Evolutionary conservation across 257 asterid species (phyloP).

Genomic region (Henckelia pumila): DNA sequence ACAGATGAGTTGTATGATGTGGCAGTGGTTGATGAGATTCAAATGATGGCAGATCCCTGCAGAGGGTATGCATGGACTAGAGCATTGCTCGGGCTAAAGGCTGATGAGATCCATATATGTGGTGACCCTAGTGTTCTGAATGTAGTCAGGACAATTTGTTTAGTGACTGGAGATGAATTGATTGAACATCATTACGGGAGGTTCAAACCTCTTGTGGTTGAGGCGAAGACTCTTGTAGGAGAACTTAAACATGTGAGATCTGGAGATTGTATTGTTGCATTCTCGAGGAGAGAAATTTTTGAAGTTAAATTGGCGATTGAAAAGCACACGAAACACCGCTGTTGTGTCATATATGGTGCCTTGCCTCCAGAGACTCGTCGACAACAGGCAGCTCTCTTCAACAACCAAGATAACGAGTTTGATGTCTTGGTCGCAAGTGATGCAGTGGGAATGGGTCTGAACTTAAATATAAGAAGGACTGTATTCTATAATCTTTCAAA

Average conservation of each 20-base stretch:
- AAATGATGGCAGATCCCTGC: constrained; percentile 82
- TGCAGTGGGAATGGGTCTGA: constrained; percentile 99
- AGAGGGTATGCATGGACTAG: constrained; percentile 97
- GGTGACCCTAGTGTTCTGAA: constrained; percentile 97
- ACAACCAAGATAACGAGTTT: constrained; percentile 57
- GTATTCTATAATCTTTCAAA: constrained; percentile 67
- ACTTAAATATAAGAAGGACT: constrained; percentile 73
- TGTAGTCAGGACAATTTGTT: constrained; percentile 61
- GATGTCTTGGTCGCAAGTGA: constrained; percentile 94
- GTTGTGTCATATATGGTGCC: constrained; percentile 93
- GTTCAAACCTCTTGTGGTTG: constrained; percentile 89
- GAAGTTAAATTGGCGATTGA: constrained; percentile 89
- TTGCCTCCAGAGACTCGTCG: constrained; percentile 96
- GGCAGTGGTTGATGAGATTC: constrained; percentile 93
- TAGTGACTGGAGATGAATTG: constrained; percentile 83
- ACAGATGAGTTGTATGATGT: constrained; percentile 77
- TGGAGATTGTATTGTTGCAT: constrained; percentile 95
- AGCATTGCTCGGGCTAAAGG: constrained; percentile 84
- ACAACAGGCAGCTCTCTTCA: constrained; percentile 83
- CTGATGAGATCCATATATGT: constrained; percentile 92
- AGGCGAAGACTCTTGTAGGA: constrained; percentile 84
- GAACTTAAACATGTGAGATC: constrained; percentile 75
- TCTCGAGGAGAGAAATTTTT: constrained; percentile 89
- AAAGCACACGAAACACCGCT: constrained; percentile 74
- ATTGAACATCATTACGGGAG: constrained; percentile 67